Percentiles rank a stretch among this genome's conserved stretches.
These are phyloP conservation scores for Microdochium bolleyi DNA, from an alignment of 2,329 filamentous ascomycete genomes.

Conservation along the genomic window DNA sequence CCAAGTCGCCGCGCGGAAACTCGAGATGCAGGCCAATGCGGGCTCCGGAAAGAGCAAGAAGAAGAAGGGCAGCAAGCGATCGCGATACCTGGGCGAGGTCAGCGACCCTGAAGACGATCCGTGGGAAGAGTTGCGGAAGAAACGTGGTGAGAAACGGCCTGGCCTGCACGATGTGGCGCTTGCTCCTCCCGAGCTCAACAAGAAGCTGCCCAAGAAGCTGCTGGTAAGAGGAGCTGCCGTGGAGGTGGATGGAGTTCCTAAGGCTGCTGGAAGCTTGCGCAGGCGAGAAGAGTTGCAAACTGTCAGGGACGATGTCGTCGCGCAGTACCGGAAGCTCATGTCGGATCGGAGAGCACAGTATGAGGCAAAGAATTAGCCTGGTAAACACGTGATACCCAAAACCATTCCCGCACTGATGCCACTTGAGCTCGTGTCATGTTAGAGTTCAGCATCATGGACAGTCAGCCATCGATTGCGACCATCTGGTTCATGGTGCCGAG, in stretches of 20 bases:
- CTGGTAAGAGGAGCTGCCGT: conserved; percentile 56
- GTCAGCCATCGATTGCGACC: not conserved
- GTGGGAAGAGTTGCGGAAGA: conserved; percentile 66
- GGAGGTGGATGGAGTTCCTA: conserved; percentile 61
- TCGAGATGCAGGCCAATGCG: conserved; percentile 32
- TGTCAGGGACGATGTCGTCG: conserved; percentile 62
- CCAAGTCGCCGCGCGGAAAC: conserved; percentile 38
- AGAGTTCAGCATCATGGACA: not conserved
- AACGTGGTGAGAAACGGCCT: conserved; percentile 47
- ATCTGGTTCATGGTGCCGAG: not conserved
- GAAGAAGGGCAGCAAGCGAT: conserved; percentile 27
- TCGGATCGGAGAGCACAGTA: conserved; percentile 31
- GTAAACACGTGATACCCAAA: too few species aligned
- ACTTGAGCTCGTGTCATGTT: not conserved
- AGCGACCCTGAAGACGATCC: conserved; percentile 57
- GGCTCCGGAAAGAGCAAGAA: conserved; percentile 31
- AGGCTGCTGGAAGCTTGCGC: conserved; percentile 61
- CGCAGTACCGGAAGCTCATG: conserved; percentile 67
- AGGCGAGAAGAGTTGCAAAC: conserved; percentile 65
- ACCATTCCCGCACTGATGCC: too few species aligned
- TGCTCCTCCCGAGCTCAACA: conserved; percentile 68
- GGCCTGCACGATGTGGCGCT: conserved; percentile 54
- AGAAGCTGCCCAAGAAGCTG: conserved; percentile 55
- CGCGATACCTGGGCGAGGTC: conserved; percentile 28
- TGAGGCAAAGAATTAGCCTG: not conserved